Percentiles rank a stretch among this genome's conserved stretches.
Conservation (phyloP, 345 rosid genomes). For the Citrus australasica region DNA sequence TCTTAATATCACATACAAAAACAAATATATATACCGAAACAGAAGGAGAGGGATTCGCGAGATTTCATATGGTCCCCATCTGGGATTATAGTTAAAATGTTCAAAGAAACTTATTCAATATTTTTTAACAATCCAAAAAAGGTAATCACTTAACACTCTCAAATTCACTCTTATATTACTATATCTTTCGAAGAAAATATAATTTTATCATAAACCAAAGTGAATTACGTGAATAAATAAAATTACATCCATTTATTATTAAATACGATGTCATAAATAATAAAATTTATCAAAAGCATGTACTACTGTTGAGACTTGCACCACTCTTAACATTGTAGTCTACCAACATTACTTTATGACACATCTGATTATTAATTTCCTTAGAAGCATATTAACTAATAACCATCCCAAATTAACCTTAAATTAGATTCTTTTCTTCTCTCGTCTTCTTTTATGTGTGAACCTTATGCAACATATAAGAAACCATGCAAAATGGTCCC, state of each 20-base stretch:
- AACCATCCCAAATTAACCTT: neutral
- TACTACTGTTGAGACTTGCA: neutral
- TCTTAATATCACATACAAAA: constrained; percentile 6
- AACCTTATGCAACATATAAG: constrained; percentile 13
- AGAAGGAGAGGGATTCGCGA: neutral
- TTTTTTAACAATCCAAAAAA: neutral
- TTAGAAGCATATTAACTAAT: too few relatives aligned
- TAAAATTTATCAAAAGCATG: neutral
- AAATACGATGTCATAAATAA: neutral
- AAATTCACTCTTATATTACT: too few relatives aligned
- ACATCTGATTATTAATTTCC: too few relatives aligned
- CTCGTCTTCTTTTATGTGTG: constrained; percentile 1
- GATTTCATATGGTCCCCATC: neutral
- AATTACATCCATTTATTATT: too few relatives aligned
- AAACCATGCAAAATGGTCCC: constrained; percentile 40
- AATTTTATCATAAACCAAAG: neutral
- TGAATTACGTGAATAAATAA: neutral
- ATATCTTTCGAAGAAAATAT: too few relatives aligned
- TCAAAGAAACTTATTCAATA: too few relatives aligned
- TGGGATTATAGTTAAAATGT: neutral
- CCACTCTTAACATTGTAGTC: neutral
- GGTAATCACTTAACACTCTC: neutral
- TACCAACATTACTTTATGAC: too few relatives aligned
- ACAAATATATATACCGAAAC: neutral
- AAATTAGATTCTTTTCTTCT: neutral